Percentiles rank a stretch among this genome's conserved stretches.
phyloP scores from a whole-genome alignment of 768 basidiomycete genomes.

The Mycena galericulata region DNA sequence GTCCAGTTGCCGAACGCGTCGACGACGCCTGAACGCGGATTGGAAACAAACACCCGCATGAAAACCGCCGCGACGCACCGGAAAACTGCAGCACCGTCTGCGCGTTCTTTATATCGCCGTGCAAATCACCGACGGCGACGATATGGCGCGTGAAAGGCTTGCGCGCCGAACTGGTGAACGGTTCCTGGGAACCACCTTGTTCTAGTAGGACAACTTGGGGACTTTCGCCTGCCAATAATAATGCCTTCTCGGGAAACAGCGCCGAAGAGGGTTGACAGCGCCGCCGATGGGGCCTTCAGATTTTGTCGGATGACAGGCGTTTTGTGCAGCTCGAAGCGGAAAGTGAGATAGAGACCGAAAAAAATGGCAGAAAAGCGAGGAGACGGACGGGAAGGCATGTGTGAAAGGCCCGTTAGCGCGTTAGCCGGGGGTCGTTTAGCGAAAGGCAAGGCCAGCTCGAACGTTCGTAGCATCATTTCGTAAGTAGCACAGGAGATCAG shows the following conservation, averaged over 20 bases:
- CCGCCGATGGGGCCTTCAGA: not conserved
- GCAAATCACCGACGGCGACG: conserved; percentile 92
- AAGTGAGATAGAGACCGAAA: conserved; percentile 15
- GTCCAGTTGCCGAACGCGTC: conserved; percentile 83
- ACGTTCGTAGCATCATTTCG: too few species aligned
- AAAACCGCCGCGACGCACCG: too few species aligned
- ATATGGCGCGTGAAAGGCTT: conserved; percentile 66
- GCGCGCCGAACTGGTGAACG: conserved; percentile 21
- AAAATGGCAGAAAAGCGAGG: conserved; percentile 6
- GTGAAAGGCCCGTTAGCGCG: not conserved
- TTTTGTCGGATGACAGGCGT: not conserved
- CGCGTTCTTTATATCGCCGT: conserved; percentile 89
- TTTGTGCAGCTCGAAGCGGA: conserved; percentile 22
- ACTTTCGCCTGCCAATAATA: not conserved
- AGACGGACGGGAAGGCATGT: conserved; percentile 19
- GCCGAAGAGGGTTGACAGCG: conserved; percentile 1
- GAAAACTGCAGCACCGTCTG: conserved; percentile 82
- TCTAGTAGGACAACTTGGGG: not conserved
- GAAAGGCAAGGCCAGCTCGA: too few species aligned
- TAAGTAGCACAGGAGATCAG: too few species aligned
- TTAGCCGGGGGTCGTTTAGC: too few species aligned
- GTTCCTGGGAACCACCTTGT: conserved; percentile 4
- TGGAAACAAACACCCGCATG: too few species aligned
- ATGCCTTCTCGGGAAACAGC: conserved; percentile 2
- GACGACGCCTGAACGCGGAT: too few species aligned